Percentiles rank a stretch among this genome's conserved stretches.
These are phyloP conservation scores for Casuarina glauca DNA, from an alignment of 306 rosid species.

Conservation along the genomic window DNA sequence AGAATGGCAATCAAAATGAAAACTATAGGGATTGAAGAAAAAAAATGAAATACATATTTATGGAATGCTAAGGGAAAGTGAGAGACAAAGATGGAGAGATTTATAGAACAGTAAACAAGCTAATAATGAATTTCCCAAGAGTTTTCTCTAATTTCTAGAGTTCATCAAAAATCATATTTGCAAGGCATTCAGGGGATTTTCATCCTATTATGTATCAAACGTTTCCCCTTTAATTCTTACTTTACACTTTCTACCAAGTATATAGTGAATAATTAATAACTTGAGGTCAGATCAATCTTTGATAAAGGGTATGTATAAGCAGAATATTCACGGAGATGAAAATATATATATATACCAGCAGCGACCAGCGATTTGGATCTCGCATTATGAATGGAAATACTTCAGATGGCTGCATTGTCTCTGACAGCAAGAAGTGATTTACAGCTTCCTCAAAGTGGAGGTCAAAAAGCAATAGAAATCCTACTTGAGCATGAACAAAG, in stretches of 20 bases:
- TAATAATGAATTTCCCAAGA: not conserved
- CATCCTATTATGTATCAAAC: not conserved
- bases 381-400: conserved; percentile 90
- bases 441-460: conserved; percentile 96
- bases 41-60: too few species aligned
- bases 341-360: conserved; percentile 57
- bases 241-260: conserved; percentile 4
- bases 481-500: conserved; percentile 96
- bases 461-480: conserved; percentile 95
- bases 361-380: conserved; percentile 98
- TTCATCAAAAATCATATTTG: conserved; percentile 1
- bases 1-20: too few species aligned
- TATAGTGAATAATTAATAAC: conserved; percentile 18
- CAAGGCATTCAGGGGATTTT: not conserved
- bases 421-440: conserved; percentile 84
- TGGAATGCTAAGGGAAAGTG: too few species aligned
- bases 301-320: not conserved
- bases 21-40: too few species aligned
- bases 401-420: conserved; percentile 96
- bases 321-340: conserved; percentile 19
- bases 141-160: conserved; percentile 5
- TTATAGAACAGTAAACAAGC: not conserved
- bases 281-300: conserved; percentile 8
- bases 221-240: conserved; percentile 11
- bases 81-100: not conserved